Percentiles rank a stretch among this genome's conserved stretches.
Evolutionary conservation across 148 eudicot species (phyloP).

Genomic region (Mesembryanthemum crystallinum): DNA sequence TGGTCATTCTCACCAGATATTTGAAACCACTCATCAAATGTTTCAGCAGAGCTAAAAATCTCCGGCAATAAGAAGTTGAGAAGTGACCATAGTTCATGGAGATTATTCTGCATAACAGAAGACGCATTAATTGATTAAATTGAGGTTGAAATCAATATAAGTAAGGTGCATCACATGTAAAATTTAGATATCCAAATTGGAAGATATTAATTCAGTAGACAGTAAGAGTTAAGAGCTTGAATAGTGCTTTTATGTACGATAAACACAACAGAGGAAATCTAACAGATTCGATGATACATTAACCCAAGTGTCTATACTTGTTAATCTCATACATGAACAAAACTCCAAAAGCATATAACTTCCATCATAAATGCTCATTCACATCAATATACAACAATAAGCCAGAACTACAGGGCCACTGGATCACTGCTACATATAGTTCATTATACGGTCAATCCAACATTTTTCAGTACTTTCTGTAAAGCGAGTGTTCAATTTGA

Average conservation of each 20-base stretch:
- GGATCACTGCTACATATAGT: not conserved
- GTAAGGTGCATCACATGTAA: not conserved
- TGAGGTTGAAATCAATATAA: not conserved
- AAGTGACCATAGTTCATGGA: constrained; percentile 96
- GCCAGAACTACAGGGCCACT: not conserved
- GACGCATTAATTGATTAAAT: not conserved
- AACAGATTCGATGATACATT: too few relatives aligned
- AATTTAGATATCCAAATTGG: not conserved
- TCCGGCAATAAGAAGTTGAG: constrained; percentile 95
- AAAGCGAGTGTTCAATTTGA: too few relatives aligned
- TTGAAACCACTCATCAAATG: constrained; percentile 98
- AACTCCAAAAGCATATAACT: too few relatives aligned
- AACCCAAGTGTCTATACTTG: too few relatives aligned
- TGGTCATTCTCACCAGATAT: constrained; percentile 97
- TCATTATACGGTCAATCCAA: too few relatives aligned
- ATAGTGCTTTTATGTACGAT: too few relatives aligned
- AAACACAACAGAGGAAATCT: too few relatives aligned
- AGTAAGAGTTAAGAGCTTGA: not conserved
- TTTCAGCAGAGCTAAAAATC: constrained; percentile 95
- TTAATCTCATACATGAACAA: too few relatives aligned
- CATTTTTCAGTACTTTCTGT: too few relatives aligned
- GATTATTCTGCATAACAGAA: constrained; percentile 77
- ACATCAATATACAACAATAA: not conserved
- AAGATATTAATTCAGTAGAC: not conserved
- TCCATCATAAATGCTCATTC: not conserved